phyloP scores from a whole-genome alignment of 1,139 yeast genomes.

The Eremothecium sinecaudum region DNA sequence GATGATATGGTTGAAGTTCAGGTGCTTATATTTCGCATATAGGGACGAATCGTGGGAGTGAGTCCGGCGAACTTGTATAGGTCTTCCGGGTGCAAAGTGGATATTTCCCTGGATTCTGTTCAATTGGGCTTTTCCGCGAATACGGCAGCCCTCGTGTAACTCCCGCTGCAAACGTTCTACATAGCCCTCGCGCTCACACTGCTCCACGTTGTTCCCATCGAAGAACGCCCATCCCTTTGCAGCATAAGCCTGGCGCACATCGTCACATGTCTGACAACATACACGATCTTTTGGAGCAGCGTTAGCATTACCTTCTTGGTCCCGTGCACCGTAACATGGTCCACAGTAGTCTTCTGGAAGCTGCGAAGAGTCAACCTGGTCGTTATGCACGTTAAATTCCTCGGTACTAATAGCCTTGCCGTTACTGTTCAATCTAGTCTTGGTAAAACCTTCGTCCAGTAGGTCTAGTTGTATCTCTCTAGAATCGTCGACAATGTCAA shows the following conservation, averaged over 20 bases:
- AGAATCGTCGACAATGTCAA: conserved; percentile 72
- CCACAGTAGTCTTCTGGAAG: conserved; percentile 54
- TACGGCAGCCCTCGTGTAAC: conserved; percentile 77
- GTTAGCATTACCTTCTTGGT: conserved; percentile 47
- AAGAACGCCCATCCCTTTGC: conserved; percentile 75
- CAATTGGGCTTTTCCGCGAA: conserved; percentile 68
- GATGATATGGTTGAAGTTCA: conserved; percentile 63
- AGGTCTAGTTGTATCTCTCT: conserved; percentile 79
- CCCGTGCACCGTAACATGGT: conserved; percentile 78
- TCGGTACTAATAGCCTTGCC: conserved; percentile 20
- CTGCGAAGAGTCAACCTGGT: conserved; percentile 28
- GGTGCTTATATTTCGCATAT: conserved; percentile 46
- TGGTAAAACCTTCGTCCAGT: conserved; percentile 58
- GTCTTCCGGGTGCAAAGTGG: conserved; percentile 89
- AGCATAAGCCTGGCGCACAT: conserved; percentile 73
- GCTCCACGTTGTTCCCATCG: conserved; percentile 79
- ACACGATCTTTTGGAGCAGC: conserved; percentile 32
- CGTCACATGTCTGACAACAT: conserved; percentile 82
- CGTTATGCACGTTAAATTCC: conserved; percentile 34
- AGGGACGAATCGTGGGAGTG: conserved; percentile 83
- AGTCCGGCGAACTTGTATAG: conserved; percentile 41
- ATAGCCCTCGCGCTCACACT: conserved; percentile 85
- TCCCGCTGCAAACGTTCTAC: conserved; percentile 50
- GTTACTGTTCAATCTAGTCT: conserved; percentile 45
- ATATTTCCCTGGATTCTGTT: conserved; percentile 84